phyloP scores from a whole-genome alignment of 371 early-diverging fungal genomes.

The Haplosporangium sp. region DNA sequence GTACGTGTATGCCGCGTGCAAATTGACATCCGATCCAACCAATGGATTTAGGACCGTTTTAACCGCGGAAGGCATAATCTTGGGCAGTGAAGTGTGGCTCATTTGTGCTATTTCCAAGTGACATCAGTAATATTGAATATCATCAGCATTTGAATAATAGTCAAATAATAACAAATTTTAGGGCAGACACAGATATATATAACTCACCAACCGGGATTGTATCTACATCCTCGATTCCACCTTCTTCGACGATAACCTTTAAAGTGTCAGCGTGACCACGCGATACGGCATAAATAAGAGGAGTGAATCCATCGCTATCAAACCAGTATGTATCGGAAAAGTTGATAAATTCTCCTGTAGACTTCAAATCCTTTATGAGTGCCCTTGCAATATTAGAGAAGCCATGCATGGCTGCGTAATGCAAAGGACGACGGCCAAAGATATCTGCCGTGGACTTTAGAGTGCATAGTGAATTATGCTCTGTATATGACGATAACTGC shows the following conservation, averaged over 20 bases:
- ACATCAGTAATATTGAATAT: no score
- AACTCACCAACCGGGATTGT: conserved; percentile 39
- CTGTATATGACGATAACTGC: conserved; percentile 21
- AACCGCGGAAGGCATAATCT: conserved; percentile 39
- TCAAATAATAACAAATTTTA: no score
- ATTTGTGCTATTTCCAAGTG: conserved; percentile 12
- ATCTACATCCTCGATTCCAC: conserved; percentile 65
- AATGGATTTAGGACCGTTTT: conserved; percentile 48
- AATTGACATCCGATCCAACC: conserved; percentile 45
- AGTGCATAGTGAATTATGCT: conserved; percentile 43
- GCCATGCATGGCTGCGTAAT: conserved; percentile 75
- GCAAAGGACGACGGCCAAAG: conserved; percentile 74
- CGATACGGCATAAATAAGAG: conserved; percentile 76
- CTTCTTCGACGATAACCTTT: conserved; percentile 66
- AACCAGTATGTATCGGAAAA: conserved; percentile 67
- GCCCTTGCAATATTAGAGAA: conserved; percentile 58
- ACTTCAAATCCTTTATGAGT: conserved; percentile 62
- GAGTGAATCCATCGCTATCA: conserved; percentile 77
- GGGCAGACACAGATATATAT: no score
- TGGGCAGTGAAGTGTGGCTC: conserved; percentile 28
- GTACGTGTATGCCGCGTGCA: conserved; percentile 51
- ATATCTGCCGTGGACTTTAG: conserved; percentile 62
- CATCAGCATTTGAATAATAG: no score
- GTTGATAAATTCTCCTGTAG: conserved; percentile 57
- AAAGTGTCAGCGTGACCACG: conserved; percentile 69